phyloP scores from a whole-genome alignment of 2,329 filamentous ascomycete species.

The Aspergillus ochraceus region DNA sequence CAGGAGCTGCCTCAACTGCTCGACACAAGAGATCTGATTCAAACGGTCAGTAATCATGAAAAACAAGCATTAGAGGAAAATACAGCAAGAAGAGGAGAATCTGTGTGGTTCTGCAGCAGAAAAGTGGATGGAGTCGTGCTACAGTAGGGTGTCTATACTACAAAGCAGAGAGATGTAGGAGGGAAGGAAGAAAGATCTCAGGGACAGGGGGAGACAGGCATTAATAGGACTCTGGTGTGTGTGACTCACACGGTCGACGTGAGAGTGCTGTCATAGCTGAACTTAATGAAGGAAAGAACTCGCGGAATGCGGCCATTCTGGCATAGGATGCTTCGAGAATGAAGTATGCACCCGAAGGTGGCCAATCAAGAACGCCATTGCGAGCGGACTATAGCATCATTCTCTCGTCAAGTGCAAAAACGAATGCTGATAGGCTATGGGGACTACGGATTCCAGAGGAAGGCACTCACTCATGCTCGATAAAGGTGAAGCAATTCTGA shows the following conservation, averaged over 20 bases:
- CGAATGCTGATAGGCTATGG: no score
- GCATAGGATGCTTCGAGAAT: no score
- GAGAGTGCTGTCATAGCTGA: background rate
- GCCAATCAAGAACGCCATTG: no score
- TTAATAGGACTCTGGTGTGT: no score
- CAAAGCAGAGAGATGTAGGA: background rate
- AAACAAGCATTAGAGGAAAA: background rate
- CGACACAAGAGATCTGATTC: background rate
- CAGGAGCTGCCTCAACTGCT: background rate
- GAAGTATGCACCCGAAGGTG: no score
- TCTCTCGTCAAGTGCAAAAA: no score
- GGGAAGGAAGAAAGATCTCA: background rate
- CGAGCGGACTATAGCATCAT: no score
- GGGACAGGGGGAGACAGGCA: background rate
- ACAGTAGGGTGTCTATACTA: background rate
- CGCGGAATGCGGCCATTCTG: no score
- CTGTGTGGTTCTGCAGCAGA: no score
- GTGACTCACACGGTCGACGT: background rate
- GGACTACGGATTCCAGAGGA: no score
- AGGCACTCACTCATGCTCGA: no score
- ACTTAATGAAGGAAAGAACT: background rate
- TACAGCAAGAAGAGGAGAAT: background rate
- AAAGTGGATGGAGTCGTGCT: no score
- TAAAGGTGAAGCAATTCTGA: background rate
- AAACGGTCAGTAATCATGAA: background rate